A percentile compares a stretch with the other conserved stretches of the same genome.
Evolutionary conservation across 129 eudicot species (phyloP).

Genomic region (Dittrichia graveolens): DNA sequence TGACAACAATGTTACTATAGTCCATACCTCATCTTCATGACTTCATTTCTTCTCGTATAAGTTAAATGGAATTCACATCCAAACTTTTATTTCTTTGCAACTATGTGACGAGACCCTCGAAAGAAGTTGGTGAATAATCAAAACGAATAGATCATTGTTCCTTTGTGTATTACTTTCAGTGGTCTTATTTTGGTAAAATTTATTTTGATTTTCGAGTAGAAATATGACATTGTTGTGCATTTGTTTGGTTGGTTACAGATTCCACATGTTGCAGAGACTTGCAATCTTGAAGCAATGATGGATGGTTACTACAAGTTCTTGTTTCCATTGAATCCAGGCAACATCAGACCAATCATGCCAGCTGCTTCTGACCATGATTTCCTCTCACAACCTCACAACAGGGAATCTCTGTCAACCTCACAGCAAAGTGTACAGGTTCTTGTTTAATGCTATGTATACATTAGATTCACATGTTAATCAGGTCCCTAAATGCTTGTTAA

Average conservation of each 20-base stretch:
- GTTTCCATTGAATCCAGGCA: slow-evolving; percentile 95
- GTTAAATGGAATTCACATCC: not conserved
- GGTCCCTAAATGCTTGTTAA: not conserved
- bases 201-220: not conserved
- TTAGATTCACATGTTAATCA: slow-evolving; percentile 17
- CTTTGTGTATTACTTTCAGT: not conserved
- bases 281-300: slow-evolving; percentile 89
- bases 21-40: not conserved
- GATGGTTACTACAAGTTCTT: slow-evolving; percentile 91
- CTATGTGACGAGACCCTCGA: too few relatives aligned
- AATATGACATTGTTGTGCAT: not conserved
- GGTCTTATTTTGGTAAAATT: not conserved
- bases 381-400: slow-evolving; percentile 64
- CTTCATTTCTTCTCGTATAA: slow-evolving; percentile 8
- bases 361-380: slow-evolving; percentile 48
- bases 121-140: too few relatives aligned
- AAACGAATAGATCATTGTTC: too few relatives aligned
- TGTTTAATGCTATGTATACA: slow-evolving; percentile 36
- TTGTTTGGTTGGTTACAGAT: slow-evolving; percentile 48
- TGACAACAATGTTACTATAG: not conserved
- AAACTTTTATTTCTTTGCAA: slow-evolving; percentile 6
- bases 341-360: slow-evolving; percentile 78
- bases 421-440: slow-evolving; percentile 35
- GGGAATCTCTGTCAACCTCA: slow-evolving; percentile 51
- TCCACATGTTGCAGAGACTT: slow-evolving; percentile 81